Conservation (phyloP, 345 rosid species). For the Moricandia moricandioides region DNA sequence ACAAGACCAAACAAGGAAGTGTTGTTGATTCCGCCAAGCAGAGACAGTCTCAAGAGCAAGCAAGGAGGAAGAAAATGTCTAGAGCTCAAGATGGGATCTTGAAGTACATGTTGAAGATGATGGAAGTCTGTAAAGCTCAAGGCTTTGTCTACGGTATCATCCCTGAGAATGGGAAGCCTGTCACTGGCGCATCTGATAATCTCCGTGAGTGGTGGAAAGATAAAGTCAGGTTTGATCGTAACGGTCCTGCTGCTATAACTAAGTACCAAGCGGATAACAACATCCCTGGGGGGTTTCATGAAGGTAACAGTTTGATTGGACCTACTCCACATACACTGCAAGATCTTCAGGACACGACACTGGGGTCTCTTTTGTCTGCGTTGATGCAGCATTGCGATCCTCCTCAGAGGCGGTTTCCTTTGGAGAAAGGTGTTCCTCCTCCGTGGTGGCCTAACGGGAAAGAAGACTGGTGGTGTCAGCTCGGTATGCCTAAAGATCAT, state of each 20-base stretch:
- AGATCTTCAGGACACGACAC: constrained; percentile 96
- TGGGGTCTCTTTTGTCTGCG: constrained; percentile 89
- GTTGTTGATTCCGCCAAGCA: constrained; percentile 66
- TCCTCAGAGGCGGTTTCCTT: constrained; percentile 87
- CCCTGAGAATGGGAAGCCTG: constrained; percentile 95
- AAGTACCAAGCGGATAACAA: constrained; percentile 80
- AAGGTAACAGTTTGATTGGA: constrained; percentile 57
- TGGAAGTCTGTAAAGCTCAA: constrained; percentile 96
- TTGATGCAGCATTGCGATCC: constrained; percentile 98
- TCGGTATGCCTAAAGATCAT: constrained; percentile 55
- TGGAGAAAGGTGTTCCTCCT: constrained; percentile 83
- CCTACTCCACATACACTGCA: constrained; percentile 64
- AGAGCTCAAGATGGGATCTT: constrained; percentile 98
- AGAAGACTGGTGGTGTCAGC: constrained; percentile 91
- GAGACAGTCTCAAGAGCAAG: constrained; percentile 81
- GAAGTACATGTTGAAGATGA: constrained; percentile 94
- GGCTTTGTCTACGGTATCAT: constrained; percentile 98
- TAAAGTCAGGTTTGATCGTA: constrained; percentile 92
- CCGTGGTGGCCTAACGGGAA: constrained; percentile 98
- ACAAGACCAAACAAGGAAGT: constrained; percentile 55
- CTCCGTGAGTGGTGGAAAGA: constrained; percentile 99
- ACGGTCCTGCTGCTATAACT: constrained; percentile 89
- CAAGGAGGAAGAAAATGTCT: constrained; percentile 97
- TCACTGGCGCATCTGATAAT: constrained; percentile 91
- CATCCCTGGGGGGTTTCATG: constrained; percentile 43